A percentile compares a stretch with the other conserved stretches of the same genome.
phyloP scores from a whole-genome alignment of 2,329 filamentous ascomycete species.

The Colletotrichum neosansevieriae region DNA sequence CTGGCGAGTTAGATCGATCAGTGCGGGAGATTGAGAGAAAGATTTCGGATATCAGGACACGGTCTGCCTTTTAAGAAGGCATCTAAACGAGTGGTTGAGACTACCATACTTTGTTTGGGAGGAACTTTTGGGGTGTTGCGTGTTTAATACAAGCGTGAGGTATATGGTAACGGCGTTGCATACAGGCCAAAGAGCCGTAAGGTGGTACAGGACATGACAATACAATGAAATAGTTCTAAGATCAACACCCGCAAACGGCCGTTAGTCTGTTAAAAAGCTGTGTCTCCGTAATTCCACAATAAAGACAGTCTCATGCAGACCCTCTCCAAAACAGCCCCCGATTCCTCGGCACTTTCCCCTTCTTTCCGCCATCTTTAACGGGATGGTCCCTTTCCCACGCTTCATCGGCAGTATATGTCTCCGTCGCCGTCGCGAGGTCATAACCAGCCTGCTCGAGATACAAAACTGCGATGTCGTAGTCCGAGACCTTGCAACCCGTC shows the following conservation, averaged over 20 bases:
- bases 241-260: slow-evolving; percentile 19
- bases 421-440: slow-evolving; percentile 73
- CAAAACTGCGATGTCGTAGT: slow-evolving; percentile 80
- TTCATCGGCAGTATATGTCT: slow-evolving; percentile 77
- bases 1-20: slow-evolving; percentile 89
- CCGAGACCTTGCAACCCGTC: slow-evolving; percentile 80
- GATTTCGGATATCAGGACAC: slow-evolving; percentile 77
- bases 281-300: background rate
- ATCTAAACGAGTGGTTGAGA: background rate
- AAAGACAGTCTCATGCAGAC: slow-evolving; percentile 20
- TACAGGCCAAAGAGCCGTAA: slow-evolving; percentile 35
- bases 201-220: slow-evolving; percentile 39
- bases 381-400: slow-evolving; percentile 80
- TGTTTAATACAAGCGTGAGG: slow-evolving; percentile 35
- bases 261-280: background rate
- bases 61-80: slow-evolving; percentile 65
- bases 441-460: slow-evolving; percentile 80
- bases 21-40: slow-evolving; percentile 96
- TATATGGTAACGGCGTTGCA: slow-evolving; percentile 37
- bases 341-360: slow-evolving; percentile 43
- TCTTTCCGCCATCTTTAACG: slow-evolving; percentile 53
- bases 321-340: slow-evolving; percentile 50
- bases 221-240: slow-evolving; percentile 41
- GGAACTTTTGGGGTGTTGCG: slow-evolving; percentile 2
- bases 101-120: background rate